These are phyloP conservation scores for Coemansia reversa DNA, from an alignment of 192 early-diverging fungal genomes.

Conservation along the genomic window DNA sequence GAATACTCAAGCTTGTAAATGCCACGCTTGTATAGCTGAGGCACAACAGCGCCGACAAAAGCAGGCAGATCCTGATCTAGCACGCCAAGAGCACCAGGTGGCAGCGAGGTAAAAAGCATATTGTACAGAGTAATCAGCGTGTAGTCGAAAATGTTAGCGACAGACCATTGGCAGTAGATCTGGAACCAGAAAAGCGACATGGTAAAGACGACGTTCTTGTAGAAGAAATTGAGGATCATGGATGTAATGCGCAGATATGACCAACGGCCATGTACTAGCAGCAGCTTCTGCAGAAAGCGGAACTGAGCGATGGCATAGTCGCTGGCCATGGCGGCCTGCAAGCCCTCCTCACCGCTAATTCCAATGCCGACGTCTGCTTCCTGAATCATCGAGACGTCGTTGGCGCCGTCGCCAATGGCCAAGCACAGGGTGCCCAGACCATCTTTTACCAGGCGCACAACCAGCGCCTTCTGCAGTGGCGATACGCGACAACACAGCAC, in stretches of 20 bases:
- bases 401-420: slow-evolving; percentile 95
- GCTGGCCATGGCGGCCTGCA: slow-evolving; percentile 89
- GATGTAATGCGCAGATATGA: slow-evolving; percentile 81
- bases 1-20: slow-evolving; percentile 74
- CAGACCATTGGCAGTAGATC: slow-evolving; percentile 82
- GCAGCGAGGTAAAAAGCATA: slow-evolving; percentile 81
- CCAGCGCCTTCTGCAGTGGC: slow-evolving; percentile 93
- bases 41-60: slow-evolving; percentile 64
- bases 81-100: slow-evolving; percentile 49
- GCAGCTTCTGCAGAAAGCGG: slow-evolving; percentile 74
- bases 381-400: slow-evolving; percentile 99
- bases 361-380: slow-evolving; percentile 94
- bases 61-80: slow-evolving; percentile 63
- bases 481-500: slow-evolving; percentile 96
- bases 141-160: slow-evolving; percentile 79
- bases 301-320: slow-evolving; percentile 96
- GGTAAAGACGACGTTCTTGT: slow-evolving; percentile 92
- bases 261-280: slow-evolving; percentile 94
- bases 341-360: slow-evolving; percentile 91
- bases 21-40: slow-evolving; percentile 78
- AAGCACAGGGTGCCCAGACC: slow-evolving; percentile 83
- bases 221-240: slow-evolving; percentile 91
- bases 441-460: slow-evolving; percentile 85
- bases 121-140: slow-evolving; percentile 90
- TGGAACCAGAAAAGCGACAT: slow-evolving; percentile 90